phyloP scores from a whole-genome alignment of 768 basidiomycete species.

The Amanita subjunquillea region DNA sequence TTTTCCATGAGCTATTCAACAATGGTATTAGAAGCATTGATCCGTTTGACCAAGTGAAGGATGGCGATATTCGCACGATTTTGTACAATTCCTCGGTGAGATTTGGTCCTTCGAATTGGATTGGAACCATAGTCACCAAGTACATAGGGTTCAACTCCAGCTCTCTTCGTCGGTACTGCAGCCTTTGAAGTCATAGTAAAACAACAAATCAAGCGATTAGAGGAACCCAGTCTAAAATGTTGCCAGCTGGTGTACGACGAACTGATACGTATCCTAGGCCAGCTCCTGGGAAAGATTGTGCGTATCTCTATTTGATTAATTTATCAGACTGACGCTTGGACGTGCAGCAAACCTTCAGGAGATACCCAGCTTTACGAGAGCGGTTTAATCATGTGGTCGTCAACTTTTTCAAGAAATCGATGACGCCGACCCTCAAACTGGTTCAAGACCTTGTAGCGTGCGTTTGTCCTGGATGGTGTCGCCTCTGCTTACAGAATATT shows the following conservation, averaged over 20 bases:
- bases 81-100: slow-evolving; percentile 95
- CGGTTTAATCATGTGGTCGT: slow-evolving; percentile 95
- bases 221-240: slow-evolving; percentile 90
- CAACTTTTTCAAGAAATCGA: slow-evolving; percentile 90
- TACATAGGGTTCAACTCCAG: slow-evolving; percentile 85
- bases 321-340: not conserved
- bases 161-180: slow-evolving; percentile 91
- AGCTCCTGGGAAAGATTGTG: slow-evolving; percentile 85
- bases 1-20: slow-evolving; percentile 98
- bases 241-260: slow-evolving; percentile 96
- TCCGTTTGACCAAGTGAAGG: slow-evolving; percentile 98
- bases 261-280: slow-evolving; percentile 89
- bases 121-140: not conserved
- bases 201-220: slow-evolving; percentile 95
- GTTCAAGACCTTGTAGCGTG: slow-evolving; percentile 88
- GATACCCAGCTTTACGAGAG: slow-evolving; percentile 93
- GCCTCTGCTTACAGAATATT: slow-evolving; percentile 1
- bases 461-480: slow-evolving; percentile 15
- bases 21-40: slow-evolving; percentile 93
- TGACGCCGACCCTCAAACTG: slow-evolving; percentile 92
- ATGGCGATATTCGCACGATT: slow-evolving; percentile 93
- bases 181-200: slow-evolving; percentile 99
- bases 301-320: slow-evolving; percentile 14
- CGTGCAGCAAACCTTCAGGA: slow-evolving; percentile 82
- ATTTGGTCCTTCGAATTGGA: slow-evolving; percentile 29